Evolutionary conservation across 1,284 basidiomycete genomes (phyloP).

Genomic region (Boletus mariae): DNA sequence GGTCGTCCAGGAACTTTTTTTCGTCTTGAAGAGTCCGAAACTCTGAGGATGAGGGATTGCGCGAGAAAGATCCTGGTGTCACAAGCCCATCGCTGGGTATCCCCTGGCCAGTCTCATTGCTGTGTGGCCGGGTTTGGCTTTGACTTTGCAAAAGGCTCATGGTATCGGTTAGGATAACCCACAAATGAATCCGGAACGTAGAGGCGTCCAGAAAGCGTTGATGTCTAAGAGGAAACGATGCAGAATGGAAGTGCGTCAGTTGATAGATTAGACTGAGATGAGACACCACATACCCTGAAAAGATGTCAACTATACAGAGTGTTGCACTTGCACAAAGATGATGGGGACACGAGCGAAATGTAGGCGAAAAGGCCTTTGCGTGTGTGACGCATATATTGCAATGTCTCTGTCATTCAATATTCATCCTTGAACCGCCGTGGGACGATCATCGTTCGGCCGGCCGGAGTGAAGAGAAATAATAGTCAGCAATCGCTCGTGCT

Average conservation of each 20-base stretch:
- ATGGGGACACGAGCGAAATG: neutral
- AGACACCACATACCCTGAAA: neutral
- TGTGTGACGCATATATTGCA: neutral
- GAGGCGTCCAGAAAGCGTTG: neutral
- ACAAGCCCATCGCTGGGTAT: neutral
- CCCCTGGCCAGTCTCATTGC: neutral
- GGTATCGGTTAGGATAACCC: neutral
- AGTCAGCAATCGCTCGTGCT: neutral
- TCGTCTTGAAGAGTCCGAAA: slow-evolving; percentile 11
- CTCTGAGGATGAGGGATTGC: neutral
- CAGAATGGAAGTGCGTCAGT: neutral
- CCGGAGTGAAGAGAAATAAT: neutral
- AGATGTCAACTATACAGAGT: neutral
- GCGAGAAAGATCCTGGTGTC: neutral
- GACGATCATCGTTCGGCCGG: neutral
- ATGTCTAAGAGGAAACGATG: neutral
- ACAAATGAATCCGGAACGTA: neutral
- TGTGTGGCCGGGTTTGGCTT: neutral
- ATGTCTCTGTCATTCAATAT: neutral
- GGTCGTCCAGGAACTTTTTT: neutral
- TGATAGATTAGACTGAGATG: neutral
- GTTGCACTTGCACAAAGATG: neutral
- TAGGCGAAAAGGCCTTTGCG: neutral
- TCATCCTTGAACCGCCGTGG: neutral
- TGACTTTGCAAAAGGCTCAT: slow-evolving; percentile 8